Evolutionary conservation across 208 protist species (phyloP).

Genomic region (Trypanosoma scelopori): DNA sequence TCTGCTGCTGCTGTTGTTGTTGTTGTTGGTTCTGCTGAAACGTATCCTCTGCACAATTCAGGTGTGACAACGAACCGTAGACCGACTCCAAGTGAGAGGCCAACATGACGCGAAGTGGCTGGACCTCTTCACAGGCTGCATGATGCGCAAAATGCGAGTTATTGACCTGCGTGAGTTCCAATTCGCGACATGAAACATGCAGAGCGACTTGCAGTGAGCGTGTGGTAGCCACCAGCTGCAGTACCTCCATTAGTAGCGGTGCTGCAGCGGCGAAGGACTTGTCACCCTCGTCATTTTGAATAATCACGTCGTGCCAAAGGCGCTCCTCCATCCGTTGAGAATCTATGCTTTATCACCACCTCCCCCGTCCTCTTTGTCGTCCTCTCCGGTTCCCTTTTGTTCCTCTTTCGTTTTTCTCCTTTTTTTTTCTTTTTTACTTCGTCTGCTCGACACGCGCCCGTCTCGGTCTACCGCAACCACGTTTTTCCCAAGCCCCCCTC

Average conservation of each 20-base stretch:
- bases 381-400: conserved; percentile 2
- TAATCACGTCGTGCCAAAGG: conserved; percentile 63
- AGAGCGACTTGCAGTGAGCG: conserved; percentile 34
- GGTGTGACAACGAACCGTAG: conserved; percentile 6
- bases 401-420: no score
- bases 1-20: background rate
- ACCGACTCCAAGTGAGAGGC: conserved; percentile 10
- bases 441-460: no score
- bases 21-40: background rate
- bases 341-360: no score
- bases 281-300: conserved; percentile 72
- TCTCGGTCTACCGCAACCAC: no score
- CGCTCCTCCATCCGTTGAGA: conserved; percentile 13
- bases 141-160: background rate
- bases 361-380: no score
- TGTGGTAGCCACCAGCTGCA: conserved; percentile 46
- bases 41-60: background rate
- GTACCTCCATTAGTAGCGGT: conserved; percentile 50
- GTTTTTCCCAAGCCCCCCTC: no score
- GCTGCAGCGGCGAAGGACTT: conserved; percentile 49
- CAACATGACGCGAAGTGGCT: background rate
- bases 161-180: conserved; percentile 3
- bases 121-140: background rate
- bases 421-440: no score
- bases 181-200: conserved; percentile 27